phyloP scores from a whole-genome alignment of 176 grass and related monocot genomes.

The Bonia amplexicaulis region DNA sequence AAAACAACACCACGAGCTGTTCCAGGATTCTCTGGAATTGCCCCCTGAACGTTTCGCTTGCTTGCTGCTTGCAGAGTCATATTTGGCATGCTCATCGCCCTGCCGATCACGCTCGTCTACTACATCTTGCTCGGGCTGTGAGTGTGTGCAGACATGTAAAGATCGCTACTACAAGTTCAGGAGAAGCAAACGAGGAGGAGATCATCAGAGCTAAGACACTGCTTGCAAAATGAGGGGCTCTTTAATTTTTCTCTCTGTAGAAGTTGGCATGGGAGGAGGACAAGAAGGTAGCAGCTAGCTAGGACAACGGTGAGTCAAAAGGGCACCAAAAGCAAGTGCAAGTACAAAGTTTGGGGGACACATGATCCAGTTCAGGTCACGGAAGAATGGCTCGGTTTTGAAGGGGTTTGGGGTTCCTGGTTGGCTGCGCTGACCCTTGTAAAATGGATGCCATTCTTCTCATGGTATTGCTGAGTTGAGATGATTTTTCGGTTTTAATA shows the following conservation, averaged over 20 bases:
- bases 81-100: constrained; percentile 87
- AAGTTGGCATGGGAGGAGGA: constrained; percentile 23
- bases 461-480: constrained; percentile 4
- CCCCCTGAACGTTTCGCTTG: background rate
- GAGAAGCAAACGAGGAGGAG: background rate
- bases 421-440: constrained; percentile 39
- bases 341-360: constrained; percentile 37
- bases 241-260: background rate
- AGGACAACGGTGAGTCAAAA: constrained; percentile 46
- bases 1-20: constrained; percentile 7
- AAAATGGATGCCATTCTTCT: constrained; percentile 33
- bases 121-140: constrained; percentile 89
- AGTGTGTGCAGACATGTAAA: constrained; percentile 14
- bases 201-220: background rate
- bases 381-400: background rate
- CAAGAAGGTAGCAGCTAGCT: constrained; percentile 39
- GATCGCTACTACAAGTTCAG: background rate
- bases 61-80: constrained; percentile 64
- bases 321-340: constrained; percentile 30
- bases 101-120: constrained; percentile 90
- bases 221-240: constrained; percentile 23
- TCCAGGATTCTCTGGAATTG: constrained; percentile 31
- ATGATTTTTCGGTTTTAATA: background rate
- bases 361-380: constrained; percentile 14
- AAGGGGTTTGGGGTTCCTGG: constrained; percentile 17